These are phyloP conservation scores for Yamadazyma aaseri DNA, from an alignment of 1,139 yeast genomes.

Conservation along the genomic window DNA sequence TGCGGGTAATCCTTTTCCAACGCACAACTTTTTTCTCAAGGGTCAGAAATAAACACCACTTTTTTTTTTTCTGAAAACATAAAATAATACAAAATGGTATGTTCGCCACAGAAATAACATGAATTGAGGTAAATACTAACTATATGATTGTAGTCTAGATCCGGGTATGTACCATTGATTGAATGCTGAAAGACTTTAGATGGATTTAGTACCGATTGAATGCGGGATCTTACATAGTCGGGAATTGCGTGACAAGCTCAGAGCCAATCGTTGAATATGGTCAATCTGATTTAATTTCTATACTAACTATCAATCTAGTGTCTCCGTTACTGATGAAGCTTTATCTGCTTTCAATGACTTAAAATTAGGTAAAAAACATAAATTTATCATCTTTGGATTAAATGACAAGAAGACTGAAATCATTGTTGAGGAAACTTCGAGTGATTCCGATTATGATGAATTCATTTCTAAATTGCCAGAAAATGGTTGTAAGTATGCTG, in stretches of 20 bases:
- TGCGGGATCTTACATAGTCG: too few relatives aligned
- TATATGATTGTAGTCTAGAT: constrained; percentile 51
- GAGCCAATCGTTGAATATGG: too few relatives aligned
- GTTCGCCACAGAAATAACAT: constrained; percentile 2
- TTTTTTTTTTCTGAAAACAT: constrained; percentile 4
- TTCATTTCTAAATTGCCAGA: constrained; percentile 90
- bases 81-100: constrained; percentile 9
- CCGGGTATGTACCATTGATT: constrained; percentile 53
- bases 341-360: constrained; percentile 90
- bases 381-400: constrained; percentile 76
- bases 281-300: neutral
- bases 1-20: constrained; percentile 7
- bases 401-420: constrained; percentile 87
- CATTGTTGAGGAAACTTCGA: constrained; percentile 82
- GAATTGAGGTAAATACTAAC: constrained; percentile 8
- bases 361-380: constrained; percentile 89
- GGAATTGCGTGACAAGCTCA: too few relatives aligned
- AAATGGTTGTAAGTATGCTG: constrained; percentile 93
- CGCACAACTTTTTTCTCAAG: constrained; percentile 5
- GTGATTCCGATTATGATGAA: constrained; percentile 70
- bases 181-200: too few relatives aligned
- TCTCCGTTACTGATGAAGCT: constrained; percentile 94
- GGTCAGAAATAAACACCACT: constrained; percentile 8
- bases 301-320: constrained; percentile 50
- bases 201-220: too few relatives aligned